These are phyloP conservation scores for Trifolium dubium DNA, from an alignment of 306 rosid species.

Conservation along the genomic window DNA sequence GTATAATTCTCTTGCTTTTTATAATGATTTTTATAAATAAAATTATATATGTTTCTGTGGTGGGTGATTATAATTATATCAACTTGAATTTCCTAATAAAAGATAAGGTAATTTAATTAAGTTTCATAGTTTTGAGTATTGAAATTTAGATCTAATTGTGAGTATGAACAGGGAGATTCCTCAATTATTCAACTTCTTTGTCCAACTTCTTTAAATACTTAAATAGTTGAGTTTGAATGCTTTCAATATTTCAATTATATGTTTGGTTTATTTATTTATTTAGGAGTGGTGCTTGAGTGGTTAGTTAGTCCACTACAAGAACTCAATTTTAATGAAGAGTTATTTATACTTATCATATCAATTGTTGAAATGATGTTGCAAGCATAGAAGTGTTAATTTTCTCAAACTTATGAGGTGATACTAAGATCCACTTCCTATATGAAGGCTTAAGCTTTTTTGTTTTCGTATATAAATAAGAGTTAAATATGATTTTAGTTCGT, in stretches of 20 bases:
- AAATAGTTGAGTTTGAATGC: background rate
- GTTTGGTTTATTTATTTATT: background rate
- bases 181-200: background rate
- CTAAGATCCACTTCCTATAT: too few species aligned
- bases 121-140: background rate
- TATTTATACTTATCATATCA: background rate
- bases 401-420: background rate
- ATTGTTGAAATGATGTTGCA: background rate
- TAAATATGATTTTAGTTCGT: background rate
- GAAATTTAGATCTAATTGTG: slow-evolving; percentile 12
- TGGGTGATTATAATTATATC: background rate
- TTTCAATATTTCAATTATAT: background rate
- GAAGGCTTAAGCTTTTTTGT: too few species aligned
- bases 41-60: background rate
- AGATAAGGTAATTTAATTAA: background rate
- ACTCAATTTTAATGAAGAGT: too few species aligned
- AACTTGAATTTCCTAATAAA: background rate
- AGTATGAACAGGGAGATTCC: background rate
- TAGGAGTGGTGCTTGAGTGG: background rate
- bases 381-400: background rate
- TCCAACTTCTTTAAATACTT: background rate
- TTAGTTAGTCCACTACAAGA: background rate
- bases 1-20: background rate
- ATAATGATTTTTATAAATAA: too few species aligned
- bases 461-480: background rate